Evolutionary conservation across 441 rosid genomes (phyloP).

Genomic region (Jatropha multifida): DNA sequence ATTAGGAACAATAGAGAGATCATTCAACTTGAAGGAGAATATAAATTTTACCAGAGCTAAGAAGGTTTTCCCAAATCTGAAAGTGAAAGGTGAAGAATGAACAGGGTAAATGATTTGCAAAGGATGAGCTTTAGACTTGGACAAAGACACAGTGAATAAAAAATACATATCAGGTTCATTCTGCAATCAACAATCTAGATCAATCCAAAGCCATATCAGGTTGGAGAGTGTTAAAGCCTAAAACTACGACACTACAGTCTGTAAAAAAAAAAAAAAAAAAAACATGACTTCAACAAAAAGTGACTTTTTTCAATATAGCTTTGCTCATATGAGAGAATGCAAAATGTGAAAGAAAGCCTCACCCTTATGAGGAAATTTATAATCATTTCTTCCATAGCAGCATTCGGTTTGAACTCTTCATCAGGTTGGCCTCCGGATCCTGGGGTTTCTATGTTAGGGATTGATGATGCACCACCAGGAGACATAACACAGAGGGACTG

Average conservation of each 20-base stretch:
- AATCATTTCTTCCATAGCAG: conserved; percentile 99
- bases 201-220: conserved; percentile 1
- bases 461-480: conserved; percentile 88
- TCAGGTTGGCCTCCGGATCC: conserved; percentile 96
- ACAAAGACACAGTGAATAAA: background rate
- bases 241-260: background rate
- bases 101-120: background rate
- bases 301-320: conserved; percentile 9
- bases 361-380: conserved; percentile 97
- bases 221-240: background rate
- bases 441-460: conserved; percentile 87
- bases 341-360: conserved; percentile 39
- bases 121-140: background rate
- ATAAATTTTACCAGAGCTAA: background rate
- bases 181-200: background rate
- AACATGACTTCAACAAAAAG: background rate
- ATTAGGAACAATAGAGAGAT: background rate
- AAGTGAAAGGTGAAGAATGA: background rate
- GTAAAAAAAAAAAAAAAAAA: background rate
- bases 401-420: conserved; percentile 99
- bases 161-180: background rate
- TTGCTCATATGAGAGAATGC: conserved; percentile 12
- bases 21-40: background rate
- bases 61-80: background rate
- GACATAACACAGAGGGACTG: conserved; percentile 89